Percentiles rank a stretch among this genome's conserved stretches.
Evolutionary conservation across 2,329 filamentous ascomycete genomes (phyloP).

Genomic region (Talaromyces rugulosus): DNA sequence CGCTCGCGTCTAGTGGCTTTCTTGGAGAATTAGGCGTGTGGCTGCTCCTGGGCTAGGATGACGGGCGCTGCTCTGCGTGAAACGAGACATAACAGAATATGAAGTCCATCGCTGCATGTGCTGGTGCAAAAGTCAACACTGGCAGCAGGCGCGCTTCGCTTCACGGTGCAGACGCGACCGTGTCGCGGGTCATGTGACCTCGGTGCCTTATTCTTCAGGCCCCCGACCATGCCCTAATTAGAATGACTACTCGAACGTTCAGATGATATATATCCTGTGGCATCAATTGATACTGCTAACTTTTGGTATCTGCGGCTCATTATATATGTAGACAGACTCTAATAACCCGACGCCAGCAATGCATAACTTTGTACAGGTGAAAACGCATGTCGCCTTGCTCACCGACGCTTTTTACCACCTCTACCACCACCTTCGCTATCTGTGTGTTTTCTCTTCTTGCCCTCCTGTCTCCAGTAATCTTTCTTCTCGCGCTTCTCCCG

Average conservation of each 20-base stretch:
- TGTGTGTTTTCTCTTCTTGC: slow-evolving; percentile 66
- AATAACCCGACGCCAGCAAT: slow-evolving; percentile 7
- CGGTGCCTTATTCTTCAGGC: slow-evolving; percentile 3
- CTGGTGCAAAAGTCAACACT: background rate
- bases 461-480: slow-evolving; percentile 89
- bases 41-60: background rate
- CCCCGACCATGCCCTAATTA: background rate
- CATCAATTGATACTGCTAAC: slow-evolving; percentile 1
- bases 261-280: background rate
- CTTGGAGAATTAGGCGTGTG: background rate
- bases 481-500: slow-evolving; percentile 88
- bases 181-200: slow-evolving; percentile 11
- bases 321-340: background rate
- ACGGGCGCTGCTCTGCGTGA: background rate
- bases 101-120: background rate
- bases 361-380: slow-evolving; percentile 1
- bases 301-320: slow-evolving; percentile 7
- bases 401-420: slow-evolving; percentile 44
- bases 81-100: background rate
- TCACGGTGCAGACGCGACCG: slow-evolving; percentile 6
- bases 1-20: background rate
- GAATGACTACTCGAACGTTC: background rate
- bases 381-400: slow-evolving; percentile 15
- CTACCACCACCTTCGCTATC: slow-evolving; percentile 49
- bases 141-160: background rate